phyloP scores from a whole-genome alignment of 129 eudicot species.

The Flaveria linearis region DNA sequence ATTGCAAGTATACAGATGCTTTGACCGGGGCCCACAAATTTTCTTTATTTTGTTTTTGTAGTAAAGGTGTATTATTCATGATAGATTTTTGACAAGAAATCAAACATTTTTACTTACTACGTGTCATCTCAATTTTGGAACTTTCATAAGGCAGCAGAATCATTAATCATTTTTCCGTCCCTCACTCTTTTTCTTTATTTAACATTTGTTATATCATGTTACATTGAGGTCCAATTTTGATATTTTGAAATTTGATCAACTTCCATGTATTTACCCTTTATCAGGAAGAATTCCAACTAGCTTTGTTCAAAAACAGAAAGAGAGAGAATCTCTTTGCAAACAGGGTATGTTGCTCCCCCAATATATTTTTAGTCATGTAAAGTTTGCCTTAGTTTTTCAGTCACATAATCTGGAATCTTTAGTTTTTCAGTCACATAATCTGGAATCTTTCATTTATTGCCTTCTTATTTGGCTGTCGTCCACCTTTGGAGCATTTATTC shows the following conservation, averaged over 20 bases:
- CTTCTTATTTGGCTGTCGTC: not conserved
- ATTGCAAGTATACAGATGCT: constrained; percentile 1
- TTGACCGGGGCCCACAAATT: constrained; percentile 5
- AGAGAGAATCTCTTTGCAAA: constrained; percentile 95
- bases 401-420: not conserved
- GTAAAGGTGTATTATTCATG: not conserved
- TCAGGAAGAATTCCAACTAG: constrained; percentile 97
- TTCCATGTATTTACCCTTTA: not conserved
- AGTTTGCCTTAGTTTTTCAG: not conserved
- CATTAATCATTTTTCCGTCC: not conserved
- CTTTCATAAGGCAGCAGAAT: constrained; percentile 1
- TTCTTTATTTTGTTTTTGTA: not conserved
- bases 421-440: not conserved
- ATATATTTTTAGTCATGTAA: not conserved
- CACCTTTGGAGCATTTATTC: constrained; percentile 3
- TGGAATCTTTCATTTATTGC: not conserved
- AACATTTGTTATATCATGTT: not conserved
- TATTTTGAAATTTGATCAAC: not conserved
- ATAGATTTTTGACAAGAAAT: constrained; percentile 5
- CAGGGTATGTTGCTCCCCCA: constrained; percentile 56
- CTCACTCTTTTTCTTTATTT: not conserved
- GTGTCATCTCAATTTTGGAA: not conserved
- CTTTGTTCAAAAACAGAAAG: constrained; percentile 87
- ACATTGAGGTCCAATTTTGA: constrained; percentile 4
- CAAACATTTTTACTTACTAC: not conserved